Conservation (phyloP, 768 basidiomycete genomes). For the Hericium rajendrae region DNA sequence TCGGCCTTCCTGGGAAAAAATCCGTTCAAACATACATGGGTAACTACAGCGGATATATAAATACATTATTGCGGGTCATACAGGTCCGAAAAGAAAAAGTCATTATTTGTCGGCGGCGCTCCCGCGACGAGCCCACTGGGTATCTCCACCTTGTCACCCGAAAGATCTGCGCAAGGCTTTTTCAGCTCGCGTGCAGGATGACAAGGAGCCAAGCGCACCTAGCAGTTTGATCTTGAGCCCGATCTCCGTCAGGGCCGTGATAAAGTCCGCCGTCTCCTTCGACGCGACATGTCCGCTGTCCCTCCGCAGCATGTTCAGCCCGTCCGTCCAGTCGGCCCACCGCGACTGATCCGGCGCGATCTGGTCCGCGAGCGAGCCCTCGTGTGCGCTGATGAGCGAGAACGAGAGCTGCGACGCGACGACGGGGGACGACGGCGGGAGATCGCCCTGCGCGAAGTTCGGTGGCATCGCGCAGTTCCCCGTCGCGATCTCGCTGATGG, state of each 20-base stretch:
- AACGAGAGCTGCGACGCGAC: constrained; percentile 16
- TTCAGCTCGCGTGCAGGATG: not conserved
- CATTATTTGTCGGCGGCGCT: constrained; percentile 66
- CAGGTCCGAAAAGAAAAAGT: constrained; percentile 80
- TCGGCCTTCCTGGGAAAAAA: too few relatives aligned
- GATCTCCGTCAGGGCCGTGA: constrained; percentile 82
- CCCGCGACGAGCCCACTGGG: constrained; percentile 73
- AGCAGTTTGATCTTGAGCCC: constrained; percentile 86
- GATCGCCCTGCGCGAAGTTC: constrained; percentile 29
- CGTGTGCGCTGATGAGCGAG: constrained; percentile 19
- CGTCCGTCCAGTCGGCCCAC: constrained; percentile 94
- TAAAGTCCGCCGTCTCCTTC: constrained; percentile 77
- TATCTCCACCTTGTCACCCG: constrained; percentile 84
- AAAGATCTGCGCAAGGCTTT: constrained; percentile 46
- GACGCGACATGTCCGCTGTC: constrained; percentile 80
- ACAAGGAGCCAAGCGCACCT: constrained; percentile 35
- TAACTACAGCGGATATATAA: not conserved
- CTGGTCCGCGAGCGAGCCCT: constrained; percentile 24
- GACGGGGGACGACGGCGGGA: constrained; percentile 18
- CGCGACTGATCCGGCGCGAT: constrained; percentile 45
- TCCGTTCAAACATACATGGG: too few relatives aligned
- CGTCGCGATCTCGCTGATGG: constrained; percentile 72
- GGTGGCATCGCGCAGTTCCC: constrained; percentile 64
- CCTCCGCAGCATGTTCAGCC: constrained; percentile 75
- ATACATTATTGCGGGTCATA: constrained; percentile 13